A percentile compares a stretch with the other conserved stretches of the same genome.
phyloP scores from a whole-genome alignment of 108 stramenopile genomes.

The Epithemia pelagica region DNA sequence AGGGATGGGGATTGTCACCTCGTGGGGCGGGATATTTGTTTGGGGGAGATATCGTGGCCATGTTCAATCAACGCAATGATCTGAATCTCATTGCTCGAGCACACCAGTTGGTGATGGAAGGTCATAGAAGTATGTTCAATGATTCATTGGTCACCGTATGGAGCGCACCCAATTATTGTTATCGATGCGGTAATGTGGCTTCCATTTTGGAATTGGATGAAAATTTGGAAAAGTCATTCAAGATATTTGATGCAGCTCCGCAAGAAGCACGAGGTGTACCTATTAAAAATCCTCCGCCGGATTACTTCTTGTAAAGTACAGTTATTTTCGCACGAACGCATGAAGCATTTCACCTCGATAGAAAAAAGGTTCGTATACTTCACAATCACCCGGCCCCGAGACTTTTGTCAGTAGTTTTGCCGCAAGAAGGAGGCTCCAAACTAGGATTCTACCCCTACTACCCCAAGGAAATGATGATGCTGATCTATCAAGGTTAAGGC shows the following conservation, averaged over 20 bases:
- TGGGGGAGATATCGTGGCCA: slow-evolving; percentile 94
- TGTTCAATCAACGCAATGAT: slow-evolving; percentile 93
- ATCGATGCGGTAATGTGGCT: slow-evolving; percentile 96
- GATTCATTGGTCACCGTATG: slow-evolving; percentile 95
- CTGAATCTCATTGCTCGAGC: slow-evolving; percentile 93
- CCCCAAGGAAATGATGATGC: no score
- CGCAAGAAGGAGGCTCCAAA: no score
- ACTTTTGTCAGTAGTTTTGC: no score
- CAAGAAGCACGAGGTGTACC: slow-evolving; percentile 94
- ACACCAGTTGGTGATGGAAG: slow-evolving; percentile 99
- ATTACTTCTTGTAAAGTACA: slow-evolving; percentile 97
- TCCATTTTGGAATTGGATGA: slow-evolving; percentile 97
- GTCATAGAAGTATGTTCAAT: slow-evolving; percentile 92
- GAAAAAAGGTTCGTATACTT: no score
- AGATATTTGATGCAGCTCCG: slow-evolving; percentile 97
- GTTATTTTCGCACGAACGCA: background rate
- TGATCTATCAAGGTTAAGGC: no score
- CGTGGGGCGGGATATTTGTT: slow-evolving; percentile 99
- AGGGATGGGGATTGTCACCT: slow-evolving; percentile 95
- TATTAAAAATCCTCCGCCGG: slow-evolving; percentile 91
- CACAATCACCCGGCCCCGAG: no score
- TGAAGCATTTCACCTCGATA: background rate
- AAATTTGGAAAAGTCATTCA: slow-evolving; percentile 85
- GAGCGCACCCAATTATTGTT: slow-evolving; percentile 99
- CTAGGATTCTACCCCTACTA: no score